Evolutionary conservation across 495 filamentous ascomycete species (phyloP).

Genomic region (Penicillium flavigenum): DNA sequence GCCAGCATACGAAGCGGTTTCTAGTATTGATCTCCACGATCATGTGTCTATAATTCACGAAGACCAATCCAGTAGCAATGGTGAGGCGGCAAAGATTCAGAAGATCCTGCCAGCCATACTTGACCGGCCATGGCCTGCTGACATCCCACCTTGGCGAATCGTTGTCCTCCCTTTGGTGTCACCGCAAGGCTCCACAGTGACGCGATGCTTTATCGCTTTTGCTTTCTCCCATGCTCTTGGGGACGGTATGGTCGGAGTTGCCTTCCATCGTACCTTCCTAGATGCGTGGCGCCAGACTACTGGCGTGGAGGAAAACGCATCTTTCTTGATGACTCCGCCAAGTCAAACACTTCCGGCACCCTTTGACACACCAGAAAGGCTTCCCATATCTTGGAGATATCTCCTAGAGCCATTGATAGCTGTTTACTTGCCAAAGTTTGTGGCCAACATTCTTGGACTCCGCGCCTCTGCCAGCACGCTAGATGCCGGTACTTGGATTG

Average conservation of each 20-base stretch:
- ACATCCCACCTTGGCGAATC: slow-evolving; percentile 27
- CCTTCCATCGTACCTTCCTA: slow-evolving; percentile 26
- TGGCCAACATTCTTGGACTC: slow-evolving; percentile 17
- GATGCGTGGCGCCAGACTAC: slow-evolving; percentile 13
- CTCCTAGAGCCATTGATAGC: slow-evolving; percentile 23
- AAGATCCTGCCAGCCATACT: slow-evolving; percentile 18
- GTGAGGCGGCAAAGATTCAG: slow-evolving; percentile 14
- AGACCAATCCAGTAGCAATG: background rate
- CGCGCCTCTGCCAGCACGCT: slow-evolving; percentile 22
- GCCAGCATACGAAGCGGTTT: slow-evolving; percentile 17
- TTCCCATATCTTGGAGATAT: slow-evolving; percentile 28
- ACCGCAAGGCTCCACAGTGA: slow-evolving; percentile 1
- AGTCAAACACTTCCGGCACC: slow-evolving; percentile 13
- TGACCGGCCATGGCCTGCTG: slow-evolving; percentile 26
- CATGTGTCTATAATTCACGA: slow-evolving; percentile 23
- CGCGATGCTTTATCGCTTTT: slow-evolving; percentile 26
- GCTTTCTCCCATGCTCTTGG: slow-evolving; percentile 28
- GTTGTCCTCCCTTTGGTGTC: slow-evolving; percentile 23
- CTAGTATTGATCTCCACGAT: slow-evolving; percentile 20
- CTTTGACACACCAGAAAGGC: slow-evolving; percentile 27
- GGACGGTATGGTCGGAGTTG: slow-evolving; percentile 25
- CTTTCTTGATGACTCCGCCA: slow-evolving; percentile 13
- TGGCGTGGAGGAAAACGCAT: background rate
- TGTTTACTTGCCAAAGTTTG: slow-evolving; percentile 16
- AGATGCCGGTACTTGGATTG: slow-evolving; percentile 26